Evolutionary conservation across 164 flowering plant species (phyloP), one percentile per base, ranked within the genome.

Genomic region (Protea cynaroides): DNA sequence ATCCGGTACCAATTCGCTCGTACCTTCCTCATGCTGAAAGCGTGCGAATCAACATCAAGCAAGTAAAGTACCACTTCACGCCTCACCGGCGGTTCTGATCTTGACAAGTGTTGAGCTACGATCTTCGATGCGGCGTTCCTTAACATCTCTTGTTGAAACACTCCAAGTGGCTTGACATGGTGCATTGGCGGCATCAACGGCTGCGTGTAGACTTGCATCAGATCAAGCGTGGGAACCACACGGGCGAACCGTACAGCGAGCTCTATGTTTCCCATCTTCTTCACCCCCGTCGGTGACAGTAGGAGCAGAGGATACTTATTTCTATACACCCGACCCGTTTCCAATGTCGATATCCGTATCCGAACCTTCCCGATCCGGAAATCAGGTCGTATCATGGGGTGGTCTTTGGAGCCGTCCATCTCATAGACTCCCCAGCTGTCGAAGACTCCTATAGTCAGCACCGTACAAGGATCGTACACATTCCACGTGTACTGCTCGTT

Each of bases 401-500:
- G 67, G 9, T 75, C 79, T 49, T 79, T 79, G 0, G 71, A 61
- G 15, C 70, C 80, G 11, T 79, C 80, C 1, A 57, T 46, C 8
- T 74, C 84, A 44, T 59, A 64, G 6, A 63, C 76, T 25, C 76
- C 84, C 74, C 75, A 79, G 55, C 79, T 83, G 59, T 87, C 96
- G 56, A 91, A 91, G 0, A 91, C 88, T 0, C 88, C 95, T 7
- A 94, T 50, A 1, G 92, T 78, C 43, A 94, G 65, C 8, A 89
- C 92, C 0, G 97, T 91, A 58, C 87, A 89, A 0, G 97, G 99
- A 59, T 94, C 97, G 59, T 78, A 89, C 1, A 94, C 97, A 52
- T 82, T 74, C 92, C 91, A 94, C 61, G 93, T 89, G 77, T 89
- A 94, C 76, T 94, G 97, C 74, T 91, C 97, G 65, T 94, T 91